phyloP scores from a whole-genome alignment of 75 land plant species.

The Cunninghamia lanceolata region DNA sequence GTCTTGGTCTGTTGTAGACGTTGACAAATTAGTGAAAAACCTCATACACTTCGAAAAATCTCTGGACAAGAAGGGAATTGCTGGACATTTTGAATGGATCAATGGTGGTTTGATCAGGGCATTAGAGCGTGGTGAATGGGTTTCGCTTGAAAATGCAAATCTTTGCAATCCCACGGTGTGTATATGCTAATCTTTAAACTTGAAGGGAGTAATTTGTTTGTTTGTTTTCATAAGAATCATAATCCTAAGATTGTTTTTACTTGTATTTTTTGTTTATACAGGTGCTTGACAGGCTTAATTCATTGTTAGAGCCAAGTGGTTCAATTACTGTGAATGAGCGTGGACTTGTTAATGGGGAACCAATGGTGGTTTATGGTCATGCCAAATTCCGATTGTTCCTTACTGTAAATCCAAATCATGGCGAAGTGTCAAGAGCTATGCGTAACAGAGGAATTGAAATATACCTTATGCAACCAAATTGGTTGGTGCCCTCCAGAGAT shows the following conservation, averaged over 20 bases:
- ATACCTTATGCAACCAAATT: conserved; percentile 63
- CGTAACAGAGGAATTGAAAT: conserved; percentile 96
- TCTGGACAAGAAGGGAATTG: conserved; percentile 12
- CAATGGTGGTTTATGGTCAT: conserved; percentile 74
- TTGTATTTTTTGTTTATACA: conserved; percentile 18
- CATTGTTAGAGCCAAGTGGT: conserved; percentile 81
- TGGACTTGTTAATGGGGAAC: conserved; percentile 84
- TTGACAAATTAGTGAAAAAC: conserved; percentile 26
- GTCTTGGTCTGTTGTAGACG: conserved; percentile 43
- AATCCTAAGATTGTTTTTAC: neutral
- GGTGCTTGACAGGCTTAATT: conserved; percentile 98
- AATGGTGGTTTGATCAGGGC: conserved; percentile 80
- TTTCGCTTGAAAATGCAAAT: conserved; percentile 94
- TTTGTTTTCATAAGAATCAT: neutral
- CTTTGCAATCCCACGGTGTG: conserved; percentile 97
- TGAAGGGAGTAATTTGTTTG: neutral
- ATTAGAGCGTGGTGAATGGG: conserved; percentile 94
- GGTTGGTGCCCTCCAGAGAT: conserved; percentile 18
- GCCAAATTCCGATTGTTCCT: conserved; percentile 88
- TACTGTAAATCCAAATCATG: conserved; percentile 81
- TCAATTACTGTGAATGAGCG: conserved; percentile 88
- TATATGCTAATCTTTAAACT: conserved; percentile 3
- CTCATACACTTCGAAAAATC: conserved; percentile 29
- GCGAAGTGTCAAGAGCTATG: conserved; percentile 99
- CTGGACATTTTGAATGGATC: conserved; percentile 93